Evolutionary conservation across 129 eudicot genomes (phyloP).

Genomic region (Tagetes erecta): DNA sequence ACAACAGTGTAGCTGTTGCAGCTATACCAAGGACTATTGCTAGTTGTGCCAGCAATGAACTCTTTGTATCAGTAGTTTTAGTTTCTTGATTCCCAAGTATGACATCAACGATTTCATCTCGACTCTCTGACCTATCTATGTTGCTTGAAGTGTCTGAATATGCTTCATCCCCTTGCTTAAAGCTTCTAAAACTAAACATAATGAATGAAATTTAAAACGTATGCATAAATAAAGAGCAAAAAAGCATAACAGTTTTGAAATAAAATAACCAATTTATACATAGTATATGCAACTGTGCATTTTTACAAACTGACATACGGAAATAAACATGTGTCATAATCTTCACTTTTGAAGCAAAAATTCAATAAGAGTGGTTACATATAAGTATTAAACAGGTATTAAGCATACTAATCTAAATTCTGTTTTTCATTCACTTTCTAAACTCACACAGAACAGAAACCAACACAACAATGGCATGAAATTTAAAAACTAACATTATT

Average conservation of each 20-base stretch:
- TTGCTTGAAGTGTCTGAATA: slow-evolving; percentile 36
- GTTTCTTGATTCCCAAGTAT: slow-evolving; percentile 34
- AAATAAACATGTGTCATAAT: slow-evolving; percentile 9
- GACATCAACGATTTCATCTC: slow-evolving; percentile 37
- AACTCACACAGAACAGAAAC: slow-evolving; percentile 4
- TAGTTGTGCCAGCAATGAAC: slow-evolving; percentile 64
- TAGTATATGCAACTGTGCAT: background rate
- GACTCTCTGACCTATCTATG: slow-evolving; percentile 39
- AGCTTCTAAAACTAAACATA: slow-evolving; percentile 51
- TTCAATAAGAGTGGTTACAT: background rate
- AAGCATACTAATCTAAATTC: slow-evolving; percentile 8
- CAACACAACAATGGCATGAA: background rate
- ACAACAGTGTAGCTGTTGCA: slow-evolving; percentile 57
- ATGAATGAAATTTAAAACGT: slow-evolving; percentile 4
- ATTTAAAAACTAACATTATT: background rate
- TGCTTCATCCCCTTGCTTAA: slow-evolving; percentile 46
- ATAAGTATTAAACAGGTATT: background rate
- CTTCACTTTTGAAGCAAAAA: slow-evolving; percentile 11
- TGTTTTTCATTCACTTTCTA: background rate
- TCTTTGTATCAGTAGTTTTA: slow-evolving; percentile 42
- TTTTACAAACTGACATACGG: background rate
- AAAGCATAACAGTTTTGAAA: background rate
- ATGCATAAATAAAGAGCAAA: slow-evolving; percentile 1
- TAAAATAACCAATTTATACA: background rate
- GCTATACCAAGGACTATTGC: slow-evolving; percentile 73